A percentile compares a stretch with the other conserved stretches of the same genome.
Evolutionary conservation across 768 basidiomycete genomes (phyloP).

Genomic region (Lactarius hatsudake): DNA sequence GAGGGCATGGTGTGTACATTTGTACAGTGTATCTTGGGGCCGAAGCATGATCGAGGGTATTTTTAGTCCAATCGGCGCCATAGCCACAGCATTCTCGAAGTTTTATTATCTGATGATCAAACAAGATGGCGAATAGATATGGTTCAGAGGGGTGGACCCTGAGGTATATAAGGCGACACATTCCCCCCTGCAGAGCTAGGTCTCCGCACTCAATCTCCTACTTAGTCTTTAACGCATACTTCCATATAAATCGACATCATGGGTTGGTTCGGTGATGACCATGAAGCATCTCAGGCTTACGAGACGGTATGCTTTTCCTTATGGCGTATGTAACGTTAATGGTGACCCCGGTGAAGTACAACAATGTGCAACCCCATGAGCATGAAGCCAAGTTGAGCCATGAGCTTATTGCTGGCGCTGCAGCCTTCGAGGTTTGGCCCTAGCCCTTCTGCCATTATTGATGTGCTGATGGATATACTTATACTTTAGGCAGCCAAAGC

Average conservation of each 20-base stretch:
- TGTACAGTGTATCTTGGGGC: neutral
- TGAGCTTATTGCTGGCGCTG: conserved; percentile 66
- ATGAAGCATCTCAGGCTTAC: neutral
- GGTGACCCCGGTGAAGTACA: neutral
- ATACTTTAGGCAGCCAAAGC: conserved; percentile 56
- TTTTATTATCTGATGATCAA: conserved; percentile 3
- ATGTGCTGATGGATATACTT: conserved; percentile 27
- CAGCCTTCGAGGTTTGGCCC: conserved; percentile 52
- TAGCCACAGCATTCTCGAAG: neutral
- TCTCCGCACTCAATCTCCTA: neutral
- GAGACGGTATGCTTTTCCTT: neutral
- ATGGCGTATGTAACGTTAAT: neutral
- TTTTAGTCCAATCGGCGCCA: neutral
- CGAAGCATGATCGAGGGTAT: conserved; percentile 1
- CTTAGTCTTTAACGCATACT: neutral
- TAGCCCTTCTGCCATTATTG: neutral
- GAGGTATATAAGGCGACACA: conserved; percentile 13
- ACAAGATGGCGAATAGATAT: neutral
- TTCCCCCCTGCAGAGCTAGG: neutral
- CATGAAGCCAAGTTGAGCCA: conserved; percentile 62
- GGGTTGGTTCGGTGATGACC: conserved; percentile 5
- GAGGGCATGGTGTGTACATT: neutral
- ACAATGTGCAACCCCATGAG: neutral
- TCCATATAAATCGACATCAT: conserved; percentile 5
- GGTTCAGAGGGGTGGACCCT: neutral